Base-by-base conservation (phyloP, 139 green algal genomes). In the Tetradesmus lagerheimii region DNA sequence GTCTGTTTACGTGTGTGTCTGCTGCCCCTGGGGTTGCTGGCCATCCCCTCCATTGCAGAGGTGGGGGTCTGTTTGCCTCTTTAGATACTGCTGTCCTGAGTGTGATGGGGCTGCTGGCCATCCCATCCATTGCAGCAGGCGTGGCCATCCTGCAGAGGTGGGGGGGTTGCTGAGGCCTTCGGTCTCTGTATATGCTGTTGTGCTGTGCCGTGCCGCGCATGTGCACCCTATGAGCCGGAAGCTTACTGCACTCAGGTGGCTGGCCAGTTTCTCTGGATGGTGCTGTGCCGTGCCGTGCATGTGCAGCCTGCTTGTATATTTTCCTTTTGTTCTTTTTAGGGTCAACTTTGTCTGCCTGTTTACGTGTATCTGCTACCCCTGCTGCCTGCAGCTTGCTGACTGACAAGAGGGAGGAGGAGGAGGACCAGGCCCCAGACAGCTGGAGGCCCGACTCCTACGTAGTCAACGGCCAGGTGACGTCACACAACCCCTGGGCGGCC, bases 41-140 rank as follows among this genome's bases (percentile, higher is more conserved):
- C 76, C 27, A 76, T 90, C 1, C 86, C 86, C 47, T 53, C 47
- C 2, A 66, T 90, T 85, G 45, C 86, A 90, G 43, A 81, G 85
- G 85, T 89, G 71, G 8, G 84, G 4, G 25, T n/a, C n/a, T n/a
- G n/a, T n/a, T n/a, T n/a, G n/a, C n/a, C n/a, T n/a, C n/a, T n/a
- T n/a, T n/a, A n/a, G n/a, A n/a, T n/a, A n/a, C n/a, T n/a, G n/a
- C n/a, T n/a, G n/a, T n/a, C n/a, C 62, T 90, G 57, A 81, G 74
- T 4, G 47, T 86, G 38, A 11, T 83, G 75, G 87, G 87, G 5
- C 78, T 90, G 27, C 37, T 90, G 53, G 87, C 77, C n/a, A 78
- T 90, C 3, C 87, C 87, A 23, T 43, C 53, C 1, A 67, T 90
- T 9, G 78, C 87, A 75, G 77, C 87, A 25, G 53, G 45, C n/a